Evolutionary conservation across 2,329 filamentous ascomycete species (phyloP), one percentile per base, ranked within the genome.

Genomic region (Fusarium paranaense): DNA sequence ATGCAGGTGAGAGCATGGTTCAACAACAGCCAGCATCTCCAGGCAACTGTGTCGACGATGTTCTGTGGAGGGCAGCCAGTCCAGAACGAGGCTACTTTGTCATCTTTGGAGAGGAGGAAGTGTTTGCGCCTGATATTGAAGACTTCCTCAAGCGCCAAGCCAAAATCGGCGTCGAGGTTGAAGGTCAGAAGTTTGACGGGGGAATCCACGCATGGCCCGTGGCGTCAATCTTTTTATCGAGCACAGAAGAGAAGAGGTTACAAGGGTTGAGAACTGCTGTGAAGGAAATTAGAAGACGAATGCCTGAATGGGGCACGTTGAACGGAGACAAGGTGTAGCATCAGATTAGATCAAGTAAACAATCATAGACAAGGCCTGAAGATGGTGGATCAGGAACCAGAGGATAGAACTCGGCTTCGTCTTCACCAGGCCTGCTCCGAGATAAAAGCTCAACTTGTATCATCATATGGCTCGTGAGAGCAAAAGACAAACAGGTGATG

Each of bases 121-220:
- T 97, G 0, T 91, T 97, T 72, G 91, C 90, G 1, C 88, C 90
- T 0, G 93, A 95, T 72, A 92, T 94, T 20, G 85, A 89, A 73
- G 85, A 87, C 27, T 83, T 95, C 69, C 84, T 93, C 14, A 81
- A 82, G 14, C 82, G 89, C 33, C 84, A 94, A 66, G 84, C 86
- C 66, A 86, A 86, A 59, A 85, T 87, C 16, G 87, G 87, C 4
- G 82, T 90, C 37, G 80, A 87, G 40, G 86, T 93, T n/a, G 85
- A 87, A 63, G 86, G 86, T 64, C 85, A 89, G 76, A 89, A 90
- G 78, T 90, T 94, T 74, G 83, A 86, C 32, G 92, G 90, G 16
- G 91, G 90, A 4, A 91, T 97, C 67, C 94, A 97, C 81, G 94
- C 92, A 13, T 97, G 94, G 95, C 94, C 94, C 0, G 92, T 97